A percentile compares a stretch with the other conserved stretches of the same genome.
phyloP scores from a whole-genome alignment of 257 asterid species.

The Penstemon davidsonii region DNA sequence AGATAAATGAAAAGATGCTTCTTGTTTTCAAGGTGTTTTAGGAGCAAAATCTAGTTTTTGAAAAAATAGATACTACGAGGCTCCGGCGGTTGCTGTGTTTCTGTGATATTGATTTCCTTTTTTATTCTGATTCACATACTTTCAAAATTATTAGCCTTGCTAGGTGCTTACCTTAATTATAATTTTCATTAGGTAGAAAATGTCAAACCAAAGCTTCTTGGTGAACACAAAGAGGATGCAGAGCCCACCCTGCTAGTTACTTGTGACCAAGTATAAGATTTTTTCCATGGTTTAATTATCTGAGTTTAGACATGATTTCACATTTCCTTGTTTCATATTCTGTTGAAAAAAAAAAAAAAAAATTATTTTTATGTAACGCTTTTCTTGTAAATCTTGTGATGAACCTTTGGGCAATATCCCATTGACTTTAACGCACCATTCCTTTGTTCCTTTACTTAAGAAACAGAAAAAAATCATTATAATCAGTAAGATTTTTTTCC shows the following conservation, averaged over 20 bases:
- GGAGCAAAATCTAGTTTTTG: not conserved
- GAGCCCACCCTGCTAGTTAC: slow-evolving; percentile 79
- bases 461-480: not conserved
- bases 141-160: slow-evolving; percentile 21
- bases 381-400: not conserved
- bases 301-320: slow-evolving; percentile 26
- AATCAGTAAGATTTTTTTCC: not conserved
- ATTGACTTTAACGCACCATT: not conserved
- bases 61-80: not conserved
- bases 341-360: not conserved
- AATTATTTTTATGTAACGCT: not conserved
- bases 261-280: slow-evolving; percentile 83
- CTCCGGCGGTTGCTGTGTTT: not conserved
- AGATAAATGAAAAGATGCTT: not conserved
- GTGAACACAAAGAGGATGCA: slow-evolving; percentile 58
- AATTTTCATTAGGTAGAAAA: slow-evolving; percentile 75
- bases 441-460: not conserved
- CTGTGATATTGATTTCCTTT: slow-evolving; percentile 6
- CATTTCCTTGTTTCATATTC: slow-evolving; percentile 8
- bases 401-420: not conserved
- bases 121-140: slow-evolving; percentile 25
- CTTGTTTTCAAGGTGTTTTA: not conserved
- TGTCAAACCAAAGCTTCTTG: slow-evolving; percentile 56
- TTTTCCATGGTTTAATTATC: slow-evolving; percentile 35
- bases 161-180: slow-evolving; percentile 39